Conservation (phyloP, 1,284 basidiomycete genomes). For the Rhodotorula sp. region DNA sequence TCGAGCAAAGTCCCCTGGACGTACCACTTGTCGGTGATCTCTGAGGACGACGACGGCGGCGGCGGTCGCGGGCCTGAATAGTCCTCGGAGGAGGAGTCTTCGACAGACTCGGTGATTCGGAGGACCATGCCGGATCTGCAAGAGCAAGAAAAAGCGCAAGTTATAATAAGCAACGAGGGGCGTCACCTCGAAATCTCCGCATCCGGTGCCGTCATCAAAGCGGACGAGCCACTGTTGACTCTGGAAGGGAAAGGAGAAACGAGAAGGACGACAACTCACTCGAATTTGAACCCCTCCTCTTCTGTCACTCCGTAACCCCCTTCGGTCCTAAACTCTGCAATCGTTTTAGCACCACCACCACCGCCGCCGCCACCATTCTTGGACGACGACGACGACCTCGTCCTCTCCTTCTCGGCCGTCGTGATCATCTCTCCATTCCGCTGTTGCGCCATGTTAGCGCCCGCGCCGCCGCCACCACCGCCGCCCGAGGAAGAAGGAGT, state of each 20-base stretch:
- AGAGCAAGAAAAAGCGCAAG: too few relatives aligned
- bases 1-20: conserved; percentile 34
- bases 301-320: conserved; percentile 13
- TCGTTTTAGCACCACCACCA: background rate
- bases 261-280: background rate
- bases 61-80: conserved; percentile 11
- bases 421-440: background rate
- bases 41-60: background rate
- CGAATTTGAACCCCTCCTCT: conserved; percentile 22
- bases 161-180: background rate
- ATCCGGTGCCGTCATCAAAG: too few relatives aligned
- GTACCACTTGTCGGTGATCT: conserved; percentile 7
- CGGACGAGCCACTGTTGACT: too few relatives aligned
- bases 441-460: too few relatives aligned
- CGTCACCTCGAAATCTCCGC: too few relatives aligned
- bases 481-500: conserved; percentile 1
- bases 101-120: conserved; percentile 16
- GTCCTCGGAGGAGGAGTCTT: background rate
- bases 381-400: background rate
- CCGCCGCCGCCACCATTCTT: background rate
- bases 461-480: background rate
- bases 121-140: conserved; percentile 24
- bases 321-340: conserved; percentile 21
- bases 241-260: background rate
- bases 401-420: background rate